These are phyloP conservation scores for Podospora pseudocomata DNA, from an alignment of 495 filamentous ascomycete genomes.

Conservation along the genomic window DNA sequence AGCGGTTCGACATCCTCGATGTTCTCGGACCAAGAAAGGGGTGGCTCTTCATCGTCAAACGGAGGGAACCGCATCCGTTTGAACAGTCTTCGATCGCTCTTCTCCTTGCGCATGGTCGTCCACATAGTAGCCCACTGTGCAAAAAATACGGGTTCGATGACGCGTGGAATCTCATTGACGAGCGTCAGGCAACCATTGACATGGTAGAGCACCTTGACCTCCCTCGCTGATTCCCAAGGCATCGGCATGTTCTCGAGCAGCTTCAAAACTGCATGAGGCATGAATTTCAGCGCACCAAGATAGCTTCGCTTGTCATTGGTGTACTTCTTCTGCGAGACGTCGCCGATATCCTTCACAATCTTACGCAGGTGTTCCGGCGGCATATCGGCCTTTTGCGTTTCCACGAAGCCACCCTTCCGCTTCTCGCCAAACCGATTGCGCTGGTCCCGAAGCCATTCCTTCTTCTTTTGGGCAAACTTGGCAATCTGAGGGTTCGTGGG, in stretches of 20 bases:
- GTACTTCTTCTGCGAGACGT: conserved; percentile 99
- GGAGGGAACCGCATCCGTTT: conserved; percentile 99
- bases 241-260: conserved; percentile 99
- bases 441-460: conserved; percentile 93
- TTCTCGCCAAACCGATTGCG: conserved; percentile 95
- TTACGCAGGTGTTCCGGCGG: conserved; percentile 97
- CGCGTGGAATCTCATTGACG: conserved; percentile 93
- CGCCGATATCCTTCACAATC: conserved; percentile 96
- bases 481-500: conserved; percentile 80
- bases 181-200: conserved; percentile 96
- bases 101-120: conserved; percentile 97
- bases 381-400: conserved; percentile 99
- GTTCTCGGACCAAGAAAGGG: conserved; percentile 96
- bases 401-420: conserved; percentile 90
- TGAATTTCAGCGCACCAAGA: conserved; percentile 95
- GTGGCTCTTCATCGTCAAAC: conserved; percentile 98
- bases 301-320: conserved; percentile 98
- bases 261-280: conserved; percentile 99
- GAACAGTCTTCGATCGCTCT: conserved; percentile 93
- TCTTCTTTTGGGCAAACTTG: conserved; percentile 98
- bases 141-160: conserved; percentile 97
- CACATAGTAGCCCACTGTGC: conserved; percentile 99
- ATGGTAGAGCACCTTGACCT: conserved; percentile 98
- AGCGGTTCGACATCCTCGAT: conserved; percentile 97
- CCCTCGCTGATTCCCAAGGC: conserved; percentile 95